phyloP scores from a whole-genome alignment of 192 early-diverging fungal species.

The Coemansia sp. region DNA sequence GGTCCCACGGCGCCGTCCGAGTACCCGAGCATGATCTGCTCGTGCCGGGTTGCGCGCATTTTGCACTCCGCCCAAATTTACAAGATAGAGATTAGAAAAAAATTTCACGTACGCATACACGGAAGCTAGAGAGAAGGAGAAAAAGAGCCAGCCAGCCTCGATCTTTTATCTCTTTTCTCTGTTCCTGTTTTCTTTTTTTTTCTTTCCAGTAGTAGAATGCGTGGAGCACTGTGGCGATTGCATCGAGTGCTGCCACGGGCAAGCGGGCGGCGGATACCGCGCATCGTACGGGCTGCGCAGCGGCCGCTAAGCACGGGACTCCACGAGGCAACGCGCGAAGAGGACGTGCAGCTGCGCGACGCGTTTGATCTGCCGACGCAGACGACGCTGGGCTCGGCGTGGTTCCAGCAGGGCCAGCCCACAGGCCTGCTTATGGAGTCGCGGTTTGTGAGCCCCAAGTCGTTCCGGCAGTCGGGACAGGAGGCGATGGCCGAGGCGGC shows the following conservation, averaged over 20 bases:
- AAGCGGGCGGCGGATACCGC: neutral
- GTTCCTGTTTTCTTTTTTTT: neutral
- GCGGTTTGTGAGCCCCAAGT: slow-evolving; percentile 44
- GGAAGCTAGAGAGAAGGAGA: too few relatives aligned
- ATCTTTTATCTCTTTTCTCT: neutral
- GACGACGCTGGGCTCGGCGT: slow-evolving; percentile 39
- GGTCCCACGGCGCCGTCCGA: slow-evolving; percentile 26
- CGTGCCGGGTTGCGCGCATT: neutral
- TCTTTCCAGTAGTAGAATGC: neutral
- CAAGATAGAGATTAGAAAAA: too few relatives aligned
- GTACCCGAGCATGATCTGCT: slow-evolving; percentile 22
- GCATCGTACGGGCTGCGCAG: neutral
- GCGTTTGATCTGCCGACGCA: slow-evolving; percentile 42
- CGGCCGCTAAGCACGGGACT: neutral
- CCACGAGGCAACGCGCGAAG: slow-evolving; percentile 19
- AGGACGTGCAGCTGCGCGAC: slow-evolving; percentile 38
- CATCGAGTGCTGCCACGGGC: neutral
- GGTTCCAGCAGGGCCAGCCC: slow-evolving; percentile 44
- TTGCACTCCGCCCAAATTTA: too few relatives aligned
- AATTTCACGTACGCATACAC: too few relatives aligned
- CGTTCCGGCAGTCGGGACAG: slow-evolving; percentile 32
- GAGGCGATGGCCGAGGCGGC: slow-evolving; percentile 41
- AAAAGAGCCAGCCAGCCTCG: too few relatives aligned
- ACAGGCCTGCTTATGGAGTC: slow-evolving; percentile 49
- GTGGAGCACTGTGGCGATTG: neutral